phyloP scores from a whole-genome alignment of 2,329 filamentous ascomycete species.

The Neopestalotiopsis clavispora region DNA sequence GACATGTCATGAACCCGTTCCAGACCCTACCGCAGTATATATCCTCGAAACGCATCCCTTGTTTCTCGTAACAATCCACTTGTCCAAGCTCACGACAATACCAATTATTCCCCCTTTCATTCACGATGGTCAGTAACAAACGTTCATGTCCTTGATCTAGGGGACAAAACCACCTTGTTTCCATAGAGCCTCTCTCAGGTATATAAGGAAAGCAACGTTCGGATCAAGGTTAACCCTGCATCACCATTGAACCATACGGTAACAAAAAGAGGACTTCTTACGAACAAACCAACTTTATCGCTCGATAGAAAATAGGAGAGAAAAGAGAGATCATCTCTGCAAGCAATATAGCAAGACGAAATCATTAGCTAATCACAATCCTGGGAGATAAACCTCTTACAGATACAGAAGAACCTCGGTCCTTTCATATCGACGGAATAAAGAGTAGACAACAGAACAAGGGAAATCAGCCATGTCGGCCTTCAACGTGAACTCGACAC shows the following conservation, averaged over 20 bases:
- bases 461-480: neutral
- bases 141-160: neutral
- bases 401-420: too few relatives aligned
- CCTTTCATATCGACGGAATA: too few relatives aligned
- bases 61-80: neutral
- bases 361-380: too few relatives aligned
- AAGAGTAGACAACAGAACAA: neutral
- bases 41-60: neutral
- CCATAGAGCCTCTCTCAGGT: neutral
- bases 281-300: neutral
- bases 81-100: neutral
- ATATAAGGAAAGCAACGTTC: neutral
- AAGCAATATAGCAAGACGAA: too few relatives aligned
- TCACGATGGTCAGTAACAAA: neutral
- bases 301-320: too few relatives aligned
- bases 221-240: neutral
- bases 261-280: neutral
- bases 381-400: too few relatives aligned
- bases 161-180: neutral
- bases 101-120: neutral
- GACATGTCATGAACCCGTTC: neutral
- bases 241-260: neutral
- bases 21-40: neutral
- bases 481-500: neutral
- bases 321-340: too few relatives aligned